Evolutionary conservation across 164 flowering plant genomes (phyloP).

Genomic region (Aristolochia californica): DNA sequence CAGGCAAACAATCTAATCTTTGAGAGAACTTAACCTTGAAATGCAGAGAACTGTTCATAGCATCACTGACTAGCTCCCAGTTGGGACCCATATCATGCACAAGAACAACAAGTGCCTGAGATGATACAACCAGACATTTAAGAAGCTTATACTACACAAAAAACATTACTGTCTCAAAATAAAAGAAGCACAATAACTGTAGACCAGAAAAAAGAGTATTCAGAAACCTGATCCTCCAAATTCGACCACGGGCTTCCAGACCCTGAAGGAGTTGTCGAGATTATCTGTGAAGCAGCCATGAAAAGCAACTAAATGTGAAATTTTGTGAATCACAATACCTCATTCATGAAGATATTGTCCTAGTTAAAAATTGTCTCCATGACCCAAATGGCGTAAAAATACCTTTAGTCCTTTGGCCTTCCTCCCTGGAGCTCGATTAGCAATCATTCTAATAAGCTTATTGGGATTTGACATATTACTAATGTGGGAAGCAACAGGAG

Average conservation of each 20-base stretch:
- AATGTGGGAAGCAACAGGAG: constrained; percentile 92
- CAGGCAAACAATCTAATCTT: background rate
- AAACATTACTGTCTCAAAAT: background rate
- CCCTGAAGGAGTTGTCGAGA: constrained; percentile 45
- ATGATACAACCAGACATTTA: background rate
- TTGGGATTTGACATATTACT: constrained; percentile 83
- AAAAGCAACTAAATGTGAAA: background rate
- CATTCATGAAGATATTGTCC: background rate
- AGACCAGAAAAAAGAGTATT: background rate
- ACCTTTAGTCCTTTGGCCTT: constrained; percentile 75
- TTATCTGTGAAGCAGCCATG: constrained; percentile 30
- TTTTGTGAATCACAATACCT: background rate
- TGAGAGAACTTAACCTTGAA: constrained; percentile 46
- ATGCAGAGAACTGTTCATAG: constrained; percentile 70
- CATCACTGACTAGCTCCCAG: constrained; percentile 98
- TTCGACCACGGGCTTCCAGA: constrained; percentile 72
- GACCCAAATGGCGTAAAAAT: constrained; percentile 4
- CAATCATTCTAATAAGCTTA: constrained; percentile 56
- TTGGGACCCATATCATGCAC: constrained; percentile 98
- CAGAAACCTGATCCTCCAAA: constrained; percentile 76
- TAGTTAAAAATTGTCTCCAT: too few relatives aligned
- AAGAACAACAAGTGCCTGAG: constrained; percentile 94
- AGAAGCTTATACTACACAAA: background rate
- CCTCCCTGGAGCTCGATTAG: constrained; percentile 67
- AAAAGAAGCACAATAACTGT: background rate